A percentile compares a stretch with the other conserved stretches of the same genome.
Conservation (phyloP, 257 asterid species). For the Capsicum pubescens region DNA sequence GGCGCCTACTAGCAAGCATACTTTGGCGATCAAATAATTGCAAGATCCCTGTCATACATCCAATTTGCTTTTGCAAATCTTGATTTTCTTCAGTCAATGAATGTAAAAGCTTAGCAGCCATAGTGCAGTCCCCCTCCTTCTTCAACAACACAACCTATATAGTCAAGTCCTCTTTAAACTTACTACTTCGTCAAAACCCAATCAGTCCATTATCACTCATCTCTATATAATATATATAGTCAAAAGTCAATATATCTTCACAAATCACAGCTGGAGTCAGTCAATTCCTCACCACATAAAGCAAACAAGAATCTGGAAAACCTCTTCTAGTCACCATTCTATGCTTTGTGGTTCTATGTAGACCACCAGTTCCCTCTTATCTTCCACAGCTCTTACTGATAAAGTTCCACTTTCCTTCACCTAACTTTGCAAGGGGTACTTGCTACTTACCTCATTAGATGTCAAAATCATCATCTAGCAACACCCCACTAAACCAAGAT, state of each 20-base stretch:
- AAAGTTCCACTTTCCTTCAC: constrained; percentile 20
- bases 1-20: constrained; percentile 56
- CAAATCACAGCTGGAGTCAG: constrained; percentile 28
- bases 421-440: not conserved
- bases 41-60: constrained; percentile 90
- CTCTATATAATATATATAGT: not conserved
- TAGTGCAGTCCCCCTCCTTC: constrained; percentile 38
- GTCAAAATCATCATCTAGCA: constrained; percentile 33
- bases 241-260: constrained; percentile 22
- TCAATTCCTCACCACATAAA: constrained; percentile 6
- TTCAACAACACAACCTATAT: constrained; percentile 24
- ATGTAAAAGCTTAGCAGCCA: constrained; percentile 88
- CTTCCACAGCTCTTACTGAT: not conserved
- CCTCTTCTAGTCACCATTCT: constrained; percentile 19
- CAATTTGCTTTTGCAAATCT: constrained; percentile 87
- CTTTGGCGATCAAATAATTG: constrained; percentile 83
- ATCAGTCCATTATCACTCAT: constrained; percentile 15
- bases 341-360: too few species aligned
- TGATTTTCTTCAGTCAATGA: constrained; percentile 81
- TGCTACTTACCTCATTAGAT: constrained; percentile 21
- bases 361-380: not conserved
- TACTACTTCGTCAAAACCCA: not conserved
- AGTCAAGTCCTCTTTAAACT: not conserved
- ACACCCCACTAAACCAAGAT: constrained; percentile 33
- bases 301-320: constrained; percentile 2